Evolutionary conservation across 177 flowering plant genomes (phyloP).

Genomic region (Vitis hybrid): DNA sequence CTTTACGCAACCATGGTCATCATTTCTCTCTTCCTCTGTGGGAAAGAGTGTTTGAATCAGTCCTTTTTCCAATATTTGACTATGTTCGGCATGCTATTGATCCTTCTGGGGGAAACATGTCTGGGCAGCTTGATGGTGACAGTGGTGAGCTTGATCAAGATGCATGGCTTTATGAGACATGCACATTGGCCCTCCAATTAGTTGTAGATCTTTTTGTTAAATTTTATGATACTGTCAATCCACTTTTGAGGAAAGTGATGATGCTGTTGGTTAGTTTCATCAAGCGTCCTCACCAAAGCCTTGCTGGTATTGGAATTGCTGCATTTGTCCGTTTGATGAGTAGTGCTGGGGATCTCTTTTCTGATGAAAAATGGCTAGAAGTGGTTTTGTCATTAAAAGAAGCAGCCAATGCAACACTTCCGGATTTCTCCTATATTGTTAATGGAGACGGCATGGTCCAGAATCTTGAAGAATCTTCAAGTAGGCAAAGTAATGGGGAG

Average conservation of each 20-base stretch:
- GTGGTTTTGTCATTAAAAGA: slow-evolving; percentile 81
- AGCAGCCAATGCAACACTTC: slow-evolving; percentile 84
- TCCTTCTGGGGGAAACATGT: slow-evolving; percentile 62
- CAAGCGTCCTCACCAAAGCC: slow-evolving; percentile 94
- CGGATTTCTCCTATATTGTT: slow-evolving; percentile 67
- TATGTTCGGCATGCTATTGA: slow-evolving; percentile 95
- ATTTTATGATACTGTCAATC: slow-evolving; percentile 86
- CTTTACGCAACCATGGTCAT: slow-evolving; percentile 90
- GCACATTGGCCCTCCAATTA: slow-evolving; percentile 91
- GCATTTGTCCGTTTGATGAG: slow-evolving; percentile 97
- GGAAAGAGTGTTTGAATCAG: slow-evolving; percentile 96
- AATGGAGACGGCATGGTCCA: slow-evolving; percentile 31
- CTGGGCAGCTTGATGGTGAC: slow-evolving; percentile 51
- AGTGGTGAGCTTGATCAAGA: slow-evolving; percentile 79
- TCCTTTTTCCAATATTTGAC: slow-evolving; percentile 94
- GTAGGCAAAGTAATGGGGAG: slow-evolving; percentile 36
- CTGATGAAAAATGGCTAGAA: slow-evolving; percentile 95
- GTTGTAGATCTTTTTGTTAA: slow-evolving; percentile 97
- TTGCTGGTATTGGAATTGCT: slow-evolving; percentile 98
- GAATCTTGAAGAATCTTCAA: slow-evolving; percentile 29
- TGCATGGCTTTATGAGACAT: slow-evolving; percentile 98
- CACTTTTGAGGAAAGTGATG: slow-evolving; percentile 79
- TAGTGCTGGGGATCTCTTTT: slow-evolving; percentile 83
- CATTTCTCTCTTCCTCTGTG: slow-evolving; percentile 88
- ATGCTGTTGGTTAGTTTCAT: slow-evolving; percentile 83